These are phyloP conservation scores for Schizophyllum amplum DNA, from an alignment of 1,284 basidiomycete species.

Conservation along the genomic window DNA sequence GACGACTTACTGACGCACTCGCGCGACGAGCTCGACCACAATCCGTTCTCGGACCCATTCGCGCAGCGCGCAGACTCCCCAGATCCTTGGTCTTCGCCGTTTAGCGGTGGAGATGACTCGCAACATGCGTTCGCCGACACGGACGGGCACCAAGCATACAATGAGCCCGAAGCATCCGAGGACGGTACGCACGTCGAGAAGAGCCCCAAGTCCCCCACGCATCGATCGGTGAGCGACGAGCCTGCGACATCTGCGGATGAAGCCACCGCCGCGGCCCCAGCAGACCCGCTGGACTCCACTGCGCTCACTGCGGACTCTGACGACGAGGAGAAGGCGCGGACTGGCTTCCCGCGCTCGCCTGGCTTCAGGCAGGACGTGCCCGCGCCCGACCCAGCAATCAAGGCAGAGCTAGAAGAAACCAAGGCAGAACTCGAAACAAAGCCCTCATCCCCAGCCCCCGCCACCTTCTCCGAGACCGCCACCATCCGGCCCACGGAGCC, in stretches of 20 bases:
- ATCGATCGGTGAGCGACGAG: background rate
- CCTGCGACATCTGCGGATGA: slow-evolving; percentile 8
- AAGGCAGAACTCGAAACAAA: background rate
- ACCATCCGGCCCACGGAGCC: slow-evolving; percentile 31
- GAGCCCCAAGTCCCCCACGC: background rate
- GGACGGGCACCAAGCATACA: slow-evolving; percentile 7
- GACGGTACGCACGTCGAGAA: background rate
- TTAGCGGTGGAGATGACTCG: slow-evolving; percentile 18
- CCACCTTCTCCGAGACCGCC: slow-evolving; percentile 29
- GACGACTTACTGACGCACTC: slow-evolving; percentile 70
- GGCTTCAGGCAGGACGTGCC: slow-evolving; percentile 39
- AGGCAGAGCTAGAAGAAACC: background rate
- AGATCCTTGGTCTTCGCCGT: slow-evolving; percentile 66
- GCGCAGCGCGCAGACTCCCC: slow-evolving; percentile 58
- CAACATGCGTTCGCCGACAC: slow-evolving; percentile 11
- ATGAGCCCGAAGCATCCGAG: background rate
- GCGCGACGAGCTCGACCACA: slow-evolving; percentile 53
- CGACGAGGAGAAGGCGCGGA: slow-evolving; percentile 26
- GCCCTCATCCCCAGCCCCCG: slow-evolving; percentile 6
- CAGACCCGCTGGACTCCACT: slow-evolving; percentile 40
- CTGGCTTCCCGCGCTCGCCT: slow-evolving; percentile 21
- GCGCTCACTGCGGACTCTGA: slow-evolving; percentile 30
- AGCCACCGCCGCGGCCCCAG: slow-evolving; percentile 10
- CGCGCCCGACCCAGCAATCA: slow-evolving; percentile 7
- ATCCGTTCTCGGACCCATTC: slow-evolving; percentile 75